A percentile compares a stretch with the other conserved stretches of the same genome.
phyloP scores from a whole-genome alignment of 1,284 basidiomycete species.

The Papiliotrema terrestris region DNA sequence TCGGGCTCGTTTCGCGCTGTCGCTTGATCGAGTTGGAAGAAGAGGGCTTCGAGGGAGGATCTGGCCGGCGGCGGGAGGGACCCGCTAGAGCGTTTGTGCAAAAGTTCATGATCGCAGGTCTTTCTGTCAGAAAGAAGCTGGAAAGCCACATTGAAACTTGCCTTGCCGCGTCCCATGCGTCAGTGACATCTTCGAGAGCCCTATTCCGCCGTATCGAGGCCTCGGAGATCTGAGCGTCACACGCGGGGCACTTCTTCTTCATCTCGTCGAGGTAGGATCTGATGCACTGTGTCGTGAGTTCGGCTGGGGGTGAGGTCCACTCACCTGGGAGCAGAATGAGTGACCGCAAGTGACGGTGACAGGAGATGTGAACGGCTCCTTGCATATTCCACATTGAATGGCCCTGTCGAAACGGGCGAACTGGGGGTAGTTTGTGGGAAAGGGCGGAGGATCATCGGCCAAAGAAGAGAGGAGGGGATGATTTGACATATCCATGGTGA shows the following conservation, averaged over 20 bases:
- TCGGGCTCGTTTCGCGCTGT: slow-evolving; percentile 6
- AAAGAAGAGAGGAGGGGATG: slow-evolving; percentile 33
- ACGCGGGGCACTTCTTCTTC: slow-evolving; percentile 38
- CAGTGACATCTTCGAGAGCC: slow-evolving; percentile 44
- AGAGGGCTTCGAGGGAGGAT: slow-evolving; percentile 16
- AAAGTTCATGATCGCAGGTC: slow-evolving; percentile 19
- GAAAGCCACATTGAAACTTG: slow-evolving; percentile 8
- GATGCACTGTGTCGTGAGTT: slow-evolving; percentile 34
- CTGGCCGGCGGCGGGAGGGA: slow-evolving; percentile 14
- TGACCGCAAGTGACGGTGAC: slow-evolving; percentile 47
- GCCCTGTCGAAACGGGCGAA: slow-evolving; percentile 36
- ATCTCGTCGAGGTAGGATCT: slow-evolving; percentile 31
- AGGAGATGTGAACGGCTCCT: slow-evolving; percentile 38
- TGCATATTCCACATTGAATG: slow-evolving; percentile 42
- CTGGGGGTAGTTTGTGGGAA: slow-evolving; percentile 30
- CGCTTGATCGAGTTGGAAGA: slow-evolving; percentile 13
- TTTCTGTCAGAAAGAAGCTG: background rate
- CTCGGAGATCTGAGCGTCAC: slow-evolving; percentile 34
- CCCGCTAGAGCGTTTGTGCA: slow-evolving; percentile 13
- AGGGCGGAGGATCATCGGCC: slow-evolving; percentile 30
- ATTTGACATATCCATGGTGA: slow-evolving; percentile 12
- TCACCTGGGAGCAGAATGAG: slow-evolving; percentile 47
- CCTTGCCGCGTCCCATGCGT: slow-evolving; percentile 45
- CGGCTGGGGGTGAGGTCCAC: slow-evolving; percentile 8
- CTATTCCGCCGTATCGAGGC: slow-evolving; percentile 41